Percentiles rank a stretch among this genome's conserved stretches.
These are phyloP conservation scores for Platanthera guangdongensis DNA, from an alignment of 106 monocot species.

Conservation along the genomic window DNA sequence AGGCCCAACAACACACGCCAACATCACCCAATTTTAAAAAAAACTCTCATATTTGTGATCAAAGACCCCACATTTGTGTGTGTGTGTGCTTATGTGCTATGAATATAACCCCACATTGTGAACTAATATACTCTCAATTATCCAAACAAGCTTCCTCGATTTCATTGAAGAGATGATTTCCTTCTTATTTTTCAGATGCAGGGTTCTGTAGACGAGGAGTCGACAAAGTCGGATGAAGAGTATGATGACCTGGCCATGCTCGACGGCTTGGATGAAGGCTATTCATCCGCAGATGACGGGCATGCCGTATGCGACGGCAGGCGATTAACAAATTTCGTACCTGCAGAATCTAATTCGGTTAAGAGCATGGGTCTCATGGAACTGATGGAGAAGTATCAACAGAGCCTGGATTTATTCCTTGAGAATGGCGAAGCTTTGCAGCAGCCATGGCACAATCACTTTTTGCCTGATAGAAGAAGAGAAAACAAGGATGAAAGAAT, in stretches of 20 bases:
- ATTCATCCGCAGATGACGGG: slow-evolving; percentile 42
- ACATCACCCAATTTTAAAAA: too few species aligned
- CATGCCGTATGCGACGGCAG: neutral
- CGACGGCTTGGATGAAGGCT: slow-evolving; percentile 48
- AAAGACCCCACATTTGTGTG: too few species aligned
- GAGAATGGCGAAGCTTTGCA: neutral
- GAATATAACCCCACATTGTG: too few species aligned
- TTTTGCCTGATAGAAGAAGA: neutral
- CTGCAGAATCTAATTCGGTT: neutral
- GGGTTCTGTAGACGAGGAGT: slow-evolving; percentile 92
- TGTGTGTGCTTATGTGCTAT: too few species aligned
- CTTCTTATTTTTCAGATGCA: slow-evolving; percentile 37
- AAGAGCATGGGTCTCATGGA: neutral
- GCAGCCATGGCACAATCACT: neutral
- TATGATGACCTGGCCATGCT: slow-evolving; percentile 80
- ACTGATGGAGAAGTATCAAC: slow-evolving; percentile 4
- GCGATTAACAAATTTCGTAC: neutral
- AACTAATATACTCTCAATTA: too few species aligned
- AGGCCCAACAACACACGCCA: too few species aligned
- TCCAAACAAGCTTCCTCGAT: too few species aligned
- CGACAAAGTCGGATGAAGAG: slow-evolving; percentile 87
- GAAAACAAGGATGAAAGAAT: too few species aligned
- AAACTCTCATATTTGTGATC: too few species aligned
- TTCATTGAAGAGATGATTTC: neutral
- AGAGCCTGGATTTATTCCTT: slow-evolving; percentile 4